Evolutionary conservation across 2,329 filamentous ascomycete genomes (phyloP).

Genomic region (Ascosphaera apis): DNA sequence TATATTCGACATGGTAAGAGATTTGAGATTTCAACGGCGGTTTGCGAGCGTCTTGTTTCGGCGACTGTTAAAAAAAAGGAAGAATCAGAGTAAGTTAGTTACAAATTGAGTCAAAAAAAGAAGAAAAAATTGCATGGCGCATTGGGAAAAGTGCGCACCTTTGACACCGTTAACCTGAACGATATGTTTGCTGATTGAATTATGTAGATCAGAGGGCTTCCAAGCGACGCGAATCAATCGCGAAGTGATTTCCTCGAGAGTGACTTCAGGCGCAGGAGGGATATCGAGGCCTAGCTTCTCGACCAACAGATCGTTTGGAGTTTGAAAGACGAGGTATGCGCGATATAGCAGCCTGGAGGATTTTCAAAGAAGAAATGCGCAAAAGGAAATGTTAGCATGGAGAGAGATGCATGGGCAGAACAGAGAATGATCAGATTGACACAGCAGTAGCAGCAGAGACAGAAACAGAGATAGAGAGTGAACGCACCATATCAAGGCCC

Average conservation of each 20-base stretch:
- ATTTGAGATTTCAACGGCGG: constrained; percentile 75
- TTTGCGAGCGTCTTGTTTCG: constrained; percentile 58
- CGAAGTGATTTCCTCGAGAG: constrained; percentile 66
- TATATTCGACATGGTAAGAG: constrained; percentile 75
- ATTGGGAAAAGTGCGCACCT: constrained; percentile 29
- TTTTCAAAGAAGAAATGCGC: too few relatives aligned
- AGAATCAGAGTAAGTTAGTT: constrained; percentile 5
- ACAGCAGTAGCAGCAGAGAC: too few relatives aligned
- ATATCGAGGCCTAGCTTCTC: constrained; percentile 84
- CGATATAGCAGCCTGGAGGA: constrained; percentile 52
- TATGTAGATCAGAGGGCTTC: constrained; percentile 46
- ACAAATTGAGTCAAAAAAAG: constrained; percentile 1
- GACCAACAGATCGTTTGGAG: constrained; percentile 76
- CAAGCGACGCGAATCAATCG: constrained; percentile 80
- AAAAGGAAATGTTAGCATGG: too few relatives aligned
- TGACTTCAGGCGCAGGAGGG: constrained; percentile 69
- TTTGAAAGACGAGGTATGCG: constrained; percentile 70
- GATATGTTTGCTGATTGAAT: constrained; percentile 60
- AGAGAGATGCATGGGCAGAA: constrained; percentile 1
- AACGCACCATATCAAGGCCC: constrained; percentile 26
- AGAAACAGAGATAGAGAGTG: background rate
- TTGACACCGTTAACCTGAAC: constrained; percentile 87
- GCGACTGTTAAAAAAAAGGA: constrained; percentile 35
- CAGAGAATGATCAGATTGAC: too few relatives aligned
- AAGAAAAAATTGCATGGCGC: constrained; percentile 1